Evolutionary conservation across 345 rosid genomes (phyloP), one percentile per base, ranked within the genome.

Genomic region (Streptanthus diversifolius): DNA sequence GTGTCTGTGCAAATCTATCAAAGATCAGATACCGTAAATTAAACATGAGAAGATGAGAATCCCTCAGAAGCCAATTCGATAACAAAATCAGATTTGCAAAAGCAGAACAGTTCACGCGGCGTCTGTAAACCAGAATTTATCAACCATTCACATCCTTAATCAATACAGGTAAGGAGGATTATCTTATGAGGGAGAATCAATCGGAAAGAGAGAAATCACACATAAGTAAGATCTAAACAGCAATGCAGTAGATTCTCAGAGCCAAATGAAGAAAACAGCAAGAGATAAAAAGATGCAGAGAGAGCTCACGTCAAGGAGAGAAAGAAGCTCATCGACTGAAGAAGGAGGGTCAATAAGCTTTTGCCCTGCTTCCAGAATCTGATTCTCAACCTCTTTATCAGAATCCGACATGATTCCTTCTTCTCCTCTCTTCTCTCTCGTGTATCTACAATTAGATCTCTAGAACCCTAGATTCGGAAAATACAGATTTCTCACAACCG

Each of bases 231-330:
- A 43, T 63, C 70, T 55, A 25, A 55, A 36, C 18, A 25, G 45
- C 63, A 64, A 32, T 72, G 47, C 6, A 51, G 36, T 53, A 43
- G 66, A 45, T 65, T 65, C 72, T 15, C 27, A 72, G 32, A 66
- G 32, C 21, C 24, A 7, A 51, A 11, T 3, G 35, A 39, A 36
- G 35, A 4, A 2, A 47, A 17, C 12, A 45, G 7, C 32, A 49
- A 51, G 41, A 24, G 77, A n/a, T 41, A 52, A 75, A 67, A 17
- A 62, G 70, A 76, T 63, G 75, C 71, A 76, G 53, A 77, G 4
- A 69, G 18, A 67, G 78, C 90, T 84, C 71, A 88, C 99, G 37
- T 95, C 93, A 7, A 95, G 96, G 64, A 92, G 88, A 71, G 84
- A 65, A 73, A 95, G 91, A 69, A 95, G 93, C 47, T 85, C 90